Conservation (phyloP, 83 land plant species). For the Larix sibirica region DNA sequence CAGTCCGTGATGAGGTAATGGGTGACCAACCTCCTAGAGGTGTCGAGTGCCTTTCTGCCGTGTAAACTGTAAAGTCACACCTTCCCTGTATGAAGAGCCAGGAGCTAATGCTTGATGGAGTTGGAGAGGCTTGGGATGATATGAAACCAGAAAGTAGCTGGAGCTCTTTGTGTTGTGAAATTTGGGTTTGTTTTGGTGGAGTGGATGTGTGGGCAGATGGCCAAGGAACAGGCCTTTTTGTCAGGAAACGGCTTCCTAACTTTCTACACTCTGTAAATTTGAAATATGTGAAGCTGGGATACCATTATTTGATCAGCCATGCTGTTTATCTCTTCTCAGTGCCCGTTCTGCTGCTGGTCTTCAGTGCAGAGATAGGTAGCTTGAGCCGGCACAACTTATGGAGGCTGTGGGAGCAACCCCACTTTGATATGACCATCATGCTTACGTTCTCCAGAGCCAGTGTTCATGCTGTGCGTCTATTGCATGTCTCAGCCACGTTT, state of each 20-base stretch:
- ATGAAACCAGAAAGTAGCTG: too few species aligned
- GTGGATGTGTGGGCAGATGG: background rate
- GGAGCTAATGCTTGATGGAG: too few species aligned
- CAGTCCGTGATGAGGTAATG: background rate
- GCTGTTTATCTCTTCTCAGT: slow-evolving; percentile 63
- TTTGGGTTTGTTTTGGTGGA: too few species aligned
- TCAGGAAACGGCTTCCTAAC: slow-evolving; percentile 77
- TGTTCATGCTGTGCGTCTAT: slow-evolving; percentile 52
- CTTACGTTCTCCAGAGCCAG: slow-evolving; percentile 41
- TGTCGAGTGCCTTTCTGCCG: background rate
- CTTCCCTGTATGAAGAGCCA: too few species aligned
- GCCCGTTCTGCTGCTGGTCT: slow-evolving; percentile 57
- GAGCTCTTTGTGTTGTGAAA: too few species aligned
- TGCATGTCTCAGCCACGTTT: slow-evolving; percentile 66
- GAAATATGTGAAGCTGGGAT: slow-evolving; percentile 85
- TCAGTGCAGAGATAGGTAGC: slow-evolving; percentile 72
- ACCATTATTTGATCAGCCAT: slow-evolving; percentile 78
- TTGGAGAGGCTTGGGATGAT: too few species aligned
- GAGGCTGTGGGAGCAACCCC: slow-evolving; percentile 48
- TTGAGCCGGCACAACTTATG: slow-evolving; percentile 65
- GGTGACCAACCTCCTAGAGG: background rate
- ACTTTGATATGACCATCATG: slow-evolving; percentile 53
- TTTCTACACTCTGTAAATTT: slow-evolving; percentile 83
- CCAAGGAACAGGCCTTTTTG: slow-evolving; percentile 40
- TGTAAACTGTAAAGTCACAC: too few species aligned